Evolutionary conservation across 345 rosid genomes (phyloP).

Genomic region (Theobroma cacao): DNA sequence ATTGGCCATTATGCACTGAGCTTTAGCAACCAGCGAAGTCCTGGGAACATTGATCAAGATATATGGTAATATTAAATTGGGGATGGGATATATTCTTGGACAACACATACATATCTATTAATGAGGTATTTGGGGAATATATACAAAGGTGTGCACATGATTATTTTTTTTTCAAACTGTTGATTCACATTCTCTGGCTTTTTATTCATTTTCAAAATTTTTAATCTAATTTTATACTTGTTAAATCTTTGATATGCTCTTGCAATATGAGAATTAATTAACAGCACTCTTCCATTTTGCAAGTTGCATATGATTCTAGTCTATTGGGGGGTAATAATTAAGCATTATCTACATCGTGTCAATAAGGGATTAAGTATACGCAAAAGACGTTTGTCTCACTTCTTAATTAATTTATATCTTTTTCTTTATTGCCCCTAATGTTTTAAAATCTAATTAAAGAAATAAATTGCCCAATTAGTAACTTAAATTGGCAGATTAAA

Average conservation of each 20-base stretch:
- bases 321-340: too few relatives aligned
- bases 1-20: slow-evolving; percentile 7
- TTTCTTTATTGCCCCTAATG: neutral
- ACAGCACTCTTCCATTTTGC: neutral
- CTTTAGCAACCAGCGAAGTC: slow-evolving; percentile 15
- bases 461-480: neutral
- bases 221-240: neutral
- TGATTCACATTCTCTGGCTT: neutral
- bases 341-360: too few relatives aligned
- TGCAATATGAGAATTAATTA: neutral
- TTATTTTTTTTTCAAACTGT: neutral
- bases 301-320: neutral
- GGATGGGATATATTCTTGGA: slow-evolving; percentile 25
- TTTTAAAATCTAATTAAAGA: neutral
- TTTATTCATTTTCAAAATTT: neutral
- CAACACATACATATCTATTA: neutral
- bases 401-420: too few relatives aligned
- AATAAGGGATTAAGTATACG: too few relatives aligned
- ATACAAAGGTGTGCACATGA: slow-evolving; percentile 12
- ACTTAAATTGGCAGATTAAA: neutral
- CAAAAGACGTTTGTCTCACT: too few relatives aligned
- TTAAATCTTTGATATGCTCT: neutral
- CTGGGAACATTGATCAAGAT: slow-evolving; percentile 13
- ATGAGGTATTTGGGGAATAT: slow-evolving; percentile 10
- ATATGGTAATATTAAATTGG: slow-evolving; percentile 13